These are phyloP conservation scores for Trichoderma breve DNA, from an alignment of 2,329 filamentous ascomycete genomes.

Conservation along the genomic window DNA sequence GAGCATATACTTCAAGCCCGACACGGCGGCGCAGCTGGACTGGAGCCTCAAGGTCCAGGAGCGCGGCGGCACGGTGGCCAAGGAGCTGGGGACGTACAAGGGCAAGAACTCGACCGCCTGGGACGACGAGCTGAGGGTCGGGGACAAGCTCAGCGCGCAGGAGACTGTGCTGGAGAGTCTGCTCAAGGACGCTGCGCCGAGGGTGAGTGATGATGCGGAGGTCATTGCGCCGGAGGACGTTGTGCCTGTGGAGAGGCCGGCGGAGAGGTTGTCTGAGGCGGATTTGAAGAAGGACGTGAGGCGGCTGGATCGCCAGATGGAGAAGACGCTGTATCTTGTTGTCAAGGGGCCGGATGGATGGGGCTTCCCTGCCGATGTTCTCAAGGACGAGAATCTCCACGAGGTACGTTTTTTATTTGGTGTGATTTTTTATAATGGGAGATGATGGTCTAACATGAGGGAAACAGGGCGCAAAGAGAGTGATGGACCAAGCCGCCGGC, in stretches of 20 bases:
- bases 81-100: slow-evolving; percentile 83
- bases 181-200: slow-evolving; percentile 70
- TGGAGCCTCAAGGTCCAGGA: slow-evolving; percentile 84
- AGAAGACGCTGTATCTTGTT: slow-evolving; percentile 82
- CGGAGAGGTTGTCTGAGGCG: slow-evolving; percentile 71
- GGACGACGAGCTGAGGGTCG: slow-evolving; percentile 87
- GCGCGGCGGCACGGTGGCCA: slow-evolving; percentile 68
- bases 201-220: slow-evolving; percentile 60
- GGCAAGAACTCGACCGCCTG: slow-evolving; percentile 68
- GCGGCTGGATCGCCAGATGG: slow-evolving; percentile 76
- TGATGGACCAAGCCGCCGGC: slow-evolving; percentile 74
- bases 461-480: slow-evolving; percentile 73
- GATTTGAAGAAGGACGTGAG: slow-evolving; percentile 71
- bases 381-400: slow-evolving; percentile 75
- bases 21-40: slow-evolving; percentile 79
- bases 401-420: slow-evolving; percentile 58
- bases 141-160: slow-evolving; percentile 64
- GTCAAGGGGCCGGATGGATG: slow-evolving; percentile 75
- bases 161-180: slow-evolving; percentile 65
- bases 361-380: slow-evolving; percentile 74
- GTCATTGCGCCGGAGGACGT: slow-evolving; percentile 56
- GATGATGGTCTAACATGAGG: not conserved
- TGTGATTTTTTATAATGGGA: not conserved
- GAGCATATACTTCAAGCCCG: slow-evolving; percentile 92
- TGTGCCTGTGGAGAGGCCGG: slow-evolving; percentile 67